Evolutionary conservation across 2,329 filamentous ascomycete genomes (phyloP).

Genomic region (Coleophoma cylindrospora): DNA sequence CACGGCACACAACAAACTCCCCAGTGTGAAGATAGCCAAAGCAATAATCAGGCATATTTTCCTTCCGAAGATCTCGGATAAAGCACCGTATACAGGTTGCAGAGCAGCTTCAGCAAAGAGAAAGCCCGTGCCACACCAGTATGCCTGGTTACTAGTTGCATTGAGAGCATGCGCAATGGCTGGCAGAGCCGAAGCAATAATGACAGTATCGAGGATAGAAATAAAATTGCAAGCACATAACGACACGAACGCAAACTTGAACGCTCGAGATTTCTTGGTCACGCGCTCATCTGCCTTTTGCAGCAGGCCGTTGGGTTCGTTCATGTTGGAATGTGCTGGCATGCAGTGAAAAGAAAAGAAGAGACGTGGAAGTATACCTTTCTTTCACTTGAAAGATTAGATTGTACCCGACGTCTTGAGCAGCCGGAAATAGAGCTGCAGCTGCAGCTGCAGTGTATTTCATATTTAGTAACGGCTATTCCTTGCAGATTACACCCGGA

Average conservation of each 20-base stretch:
- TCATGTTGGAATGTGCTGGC: too few species aligned
- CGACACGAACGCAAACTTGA: conserved; percentile 8
- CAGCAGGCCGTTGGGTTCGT: too few species aligned
- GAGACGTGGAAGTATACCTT: too few species aligned
- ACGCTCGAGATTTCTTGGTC: conserved; percentile 4
- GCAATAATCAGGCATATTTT: conserved; percentile 9
- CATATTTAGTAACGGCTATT: too few species aligned
- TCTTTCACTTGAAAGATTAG: too few species aligned
- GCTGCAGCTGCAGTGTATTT: too few species aligned
- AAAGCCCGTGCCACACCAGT: conserved; percentile 12
- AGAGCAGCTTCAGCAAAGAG: conserved; percentile 10
- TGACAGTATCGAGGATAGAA: conserved; percentile 10
- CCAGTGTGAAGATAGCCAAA: conserved; percentile 8
- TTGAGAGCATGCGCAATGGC: conserved; percentile 8
- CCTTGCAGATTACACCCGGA: too few species aligned
- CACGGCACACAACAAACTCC: conserved; percentile 10
- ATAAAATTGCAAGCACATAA: conserved; percentile 9
- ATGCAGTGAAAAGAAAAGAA: too few species aligned
- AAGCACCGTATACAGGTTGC: conserved; percentile 11
- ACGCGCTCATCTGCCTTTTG: too few species aligned
- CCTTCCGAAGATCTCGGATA: conserved; percentile 8
- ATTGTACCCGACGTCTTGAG: too few species aligned
- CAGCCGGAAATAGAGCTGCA: too few species aligned
- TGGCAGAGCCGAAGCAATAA: conserved; percentile 10
- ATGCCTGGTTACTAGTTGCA: conserved; percentile 10